Evolutionary conservation across 345 rosid species (phyloP).

Genomic region (Reutealis trisperma): DNA sequence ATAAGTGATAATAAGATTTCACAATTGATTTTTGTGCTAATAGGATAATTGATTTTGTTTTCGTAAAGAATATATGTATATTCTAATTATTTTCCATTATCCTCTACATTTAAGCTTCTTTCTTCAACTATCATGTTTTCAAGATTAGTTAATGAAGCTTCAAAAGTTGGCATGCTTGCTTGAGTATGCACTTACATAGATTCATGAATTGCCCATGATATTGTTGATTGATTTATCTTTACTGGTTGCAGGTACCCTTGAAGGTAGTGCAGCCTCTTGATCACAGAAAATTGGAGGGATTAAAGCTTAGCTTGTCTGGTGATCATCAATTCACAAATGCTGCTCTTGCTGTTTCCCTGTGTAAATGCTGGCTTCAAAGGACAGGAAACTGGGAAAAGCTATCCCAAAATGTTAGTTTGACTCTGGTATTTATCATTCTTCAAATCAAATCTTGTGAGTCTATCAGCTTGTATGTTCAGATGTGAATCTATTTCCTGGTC

Average conservation of each 20-base stretch:
- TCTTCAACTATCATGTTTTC: constrained; percentile 4
- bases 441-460: not conserved
- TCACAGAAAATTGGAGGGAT: constrained; percentile 45
- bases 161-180: not conserved
- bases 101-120: not conserved
- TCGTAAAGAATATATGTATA: not conserved
- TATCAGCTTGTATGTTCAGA: too few species aligned
- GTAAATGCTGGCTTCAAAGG: constrained; percentile 80
- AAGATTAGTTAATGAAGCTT: not conserved
- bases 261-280: constrained; percentile 64
- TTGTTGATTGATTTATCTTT: constrained; percentile 20
- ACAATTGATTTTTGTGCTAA: not conserved
- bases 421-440: constrained; percentile 1
- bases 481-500: not conserved
- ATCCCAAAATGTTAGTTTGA: constrained; percentile 45
- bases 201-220: not conserved
- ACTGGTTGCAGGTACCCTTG: constrained; percentile 61
- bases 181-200: constrained; percentile 1
- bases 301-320: constrained; percentile 70
- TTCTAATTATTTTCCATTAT: not conserved
- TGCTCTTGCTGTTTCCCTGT: constrained; percentile 87
- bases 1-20: not conserved
- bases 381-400: constrained; percentile 67
- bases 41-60: not conserved
- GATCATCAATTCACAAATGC: constrained; percentile 84